These are phyloP conservation scores for Aspergillus olivimuriae DNA, from an alignment of 495 filamentous ascomycete genomes.

Conservation along the genomic window DNA sequence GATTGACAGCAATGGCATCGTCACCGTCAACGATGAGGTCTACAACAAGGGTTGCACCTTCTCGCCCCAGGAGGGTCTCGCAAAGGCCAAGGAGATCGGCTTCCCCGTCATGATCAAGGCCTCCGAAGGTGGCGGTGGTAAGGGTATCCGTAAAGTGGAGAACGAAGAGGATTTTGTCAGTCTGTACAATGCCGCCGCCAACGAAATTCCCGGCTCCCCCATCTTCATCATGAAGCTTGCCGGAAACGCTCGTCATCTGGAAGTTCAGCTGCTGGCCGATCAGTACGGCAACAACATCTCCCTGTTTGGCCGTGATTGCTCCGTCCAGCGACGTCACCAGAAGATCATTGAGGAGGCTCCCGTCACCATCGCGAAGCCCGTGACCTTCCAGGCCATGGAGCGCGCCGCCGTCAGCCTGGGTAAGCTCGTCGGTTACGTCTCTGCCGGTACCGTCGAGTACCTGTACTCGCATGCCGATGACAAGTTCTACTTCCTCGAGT, in stretches of 20 bases:
- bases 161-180: conserved; percentile 73
- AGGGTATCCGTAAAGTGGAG: conserved; percentile 97
- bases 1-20: conserved; percentile 76
- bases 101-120: conserved; percentile 99
- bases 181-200: conserved; percentile 91
- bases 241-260: conserved; percentile 91
- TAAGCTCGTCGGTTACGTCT: conserved; percentile 93
- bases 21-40: conserved; percentile 80
- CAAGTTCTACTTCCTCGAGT: conserved; percentile 98
- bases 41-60: conserved; percentile 89
- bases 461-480: conserved; percentile 97
- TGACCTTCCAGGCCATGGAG: conserved; percentile 94
- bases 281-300: conserved; percentile 99
- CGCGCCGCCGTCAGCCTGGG: conserved; percentile 92
- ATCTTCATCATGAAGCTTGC: conserved; percentile 99
- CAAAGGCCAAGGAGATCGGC: conserved; percentile 81
- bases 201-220: conserved; percentile 96
- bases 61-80: conserved; percentile 81
- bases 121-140: conserved; percentile 98
- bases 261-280: conserved; percentile 95
- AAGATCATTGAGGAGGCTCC: conserved; percentile 99
- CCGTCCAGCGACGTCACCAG: conserved; percentile 96
- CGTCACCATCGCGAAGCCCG: conserved; percentile 84
- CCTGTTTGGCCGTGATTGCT: conserved; percentile 96
- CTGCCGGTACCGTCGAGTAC: conserved; percentile 97